A percentile compares a stretch with the other conserved stretches of the same genome.
These are phyloP conservation scores for Aspergillus proliferans DNA, from an alignment of 2,329 filamentous ascomycete species.

Conservation along the genomic window DNA sequence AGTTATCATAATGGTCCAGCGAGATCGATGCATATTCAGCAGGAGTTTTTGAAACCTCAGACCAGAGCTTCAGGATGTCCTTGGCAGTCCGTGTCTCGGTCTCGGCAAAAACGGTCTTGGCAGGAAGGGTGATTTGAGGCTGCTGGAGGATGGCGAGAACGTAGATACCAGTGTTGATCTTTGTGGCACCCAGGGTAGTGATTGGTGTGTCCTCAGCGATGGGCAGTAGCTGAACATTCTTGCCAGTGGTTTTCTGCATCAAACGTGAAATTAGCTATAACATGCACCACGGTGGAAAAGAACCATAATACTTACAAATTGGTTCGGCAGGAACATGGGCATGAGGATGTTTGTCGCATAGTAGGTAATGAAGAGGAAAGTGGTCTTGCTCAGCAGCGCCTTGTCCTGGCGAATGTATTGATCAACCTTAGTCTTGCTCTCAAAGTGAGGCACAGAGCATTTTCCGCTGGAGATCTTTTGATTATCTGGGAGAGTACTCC, in stretches of 20 bases:
- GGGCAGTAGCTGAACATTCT: slow-evolving; percentile 1
- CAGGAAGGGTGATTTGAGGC: not conserved
- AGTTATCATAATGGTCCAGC: slow-evolving; percentile 18
- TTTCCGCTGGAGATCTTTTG: slow-evolving; percentile 27
- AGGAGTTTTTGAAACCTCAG: not conserved
- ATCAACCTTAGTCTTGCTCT: slow-evolving; percentile 39
- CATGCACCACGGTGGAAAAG: no score
- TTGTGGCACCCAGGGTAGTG: not conserved
- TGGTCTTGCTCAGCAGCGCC: slow-evolving; percentile 33
- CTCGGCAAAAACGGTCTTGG: slow-evolving; percentile 1
- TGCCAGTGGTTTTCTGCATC: slow-evolving; percentile 1
- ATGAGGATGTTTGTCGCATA: slow-evolving; percentile 30
- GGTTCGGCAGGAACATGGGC: slow-evolving; percentile 20
- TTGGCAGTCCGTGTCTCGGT: not conserved
- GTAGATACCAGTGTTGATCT: slow-evolving; percentile 2
- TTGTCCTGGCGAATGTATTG: slow-evolving; percentile 33
- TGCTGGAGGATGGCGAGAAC: slow-evolving; percentile 2
- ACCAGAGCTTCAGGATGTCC: not conserved
- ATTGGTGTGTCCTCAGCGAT: not conserved
- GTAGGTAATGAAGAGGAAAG: slow-evolving; percentile 34
- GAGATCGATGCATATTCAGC: slow-evolving; percentile 18
- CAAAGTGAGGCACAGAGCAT: slow-evolving; percentile 36
- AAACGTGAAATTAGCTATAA: no score
- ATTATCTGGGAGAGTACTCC: slow-evolving; percentile 40
- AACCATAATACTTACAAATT: slow-evolving; percentile 8